phyloP scores from a whole-genome alignment of 2,329 filamentous ascomycete genomes.

The Xylariaceae sp. region DNA sequence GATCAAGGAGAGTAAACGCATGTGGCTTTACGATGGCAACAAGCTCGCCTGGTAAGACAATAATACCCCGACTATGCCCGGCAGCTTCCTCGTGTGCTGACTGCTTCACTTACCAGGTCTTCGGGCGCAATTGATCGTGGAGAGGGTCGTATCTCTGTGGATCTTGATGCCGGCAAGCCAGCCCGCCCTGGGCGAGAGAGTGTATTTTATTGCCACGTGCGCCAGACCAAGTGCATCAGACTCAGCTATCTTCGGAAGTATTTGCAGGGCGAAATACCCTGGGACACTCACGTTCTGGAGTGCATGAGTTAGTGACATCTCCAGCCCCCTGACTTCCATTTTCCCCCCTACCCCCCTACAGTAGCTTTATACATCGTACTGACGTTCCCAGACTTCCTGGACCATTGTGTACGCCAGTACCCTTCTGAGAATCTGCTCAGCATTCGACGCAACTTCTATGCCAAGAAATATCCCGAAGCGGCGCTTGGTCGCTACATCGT shows the following conservation, averaged over 20 bases:
- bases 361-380: no score
- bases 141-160: slow-evolving; percentile 52
- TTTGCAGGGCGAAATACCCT: slow-evolving; percentile 49
- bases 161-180: slow-evolving; percentile 51
- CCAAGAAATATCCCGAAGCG: slow-evolving; percentile 37
- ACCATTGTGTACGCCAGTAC: slow-evolving; percentile 78
- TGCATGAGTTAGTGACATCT: slow-evolving; percentile 56
- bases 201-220: slow-evolving; percentile 53
- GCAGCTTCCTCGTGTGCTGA: slow-evolving; percentile 12
- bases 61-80: background rate
- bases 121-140: slow-evolving; percentile 33
- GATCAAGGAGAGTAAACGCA: slow-evolving; percentile 39
- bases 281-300: slow-evolving; percentile 63
- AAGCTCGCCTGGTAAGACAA: slow-evolving; percentile 73
- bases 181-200: slow-evolving; percentile 24
- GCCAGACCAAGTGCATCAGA: slow-evolving; percentile 59
- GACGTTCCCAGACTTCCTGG: slow-evolving; percentile 60
- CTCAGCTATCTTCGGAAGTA: slow-evolving; percentile 61
- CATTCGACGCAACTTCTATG: slow-evolving; percentile 81
- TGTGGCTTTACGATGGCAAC: slow-evolving; percentile 73
- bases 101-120: slow-evolving; percentile 23
- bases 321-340: background rate
- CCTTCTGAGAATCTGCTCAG: slow-evolving; percentile 60
- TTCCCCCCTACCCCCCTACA: background rate
- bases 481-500: slow-evolving; percentile 60